phyloP scores from a whole-genome alignment of 2,329 filamentous ascomycete species.

The Dactylellina cionopaga region DNA sequence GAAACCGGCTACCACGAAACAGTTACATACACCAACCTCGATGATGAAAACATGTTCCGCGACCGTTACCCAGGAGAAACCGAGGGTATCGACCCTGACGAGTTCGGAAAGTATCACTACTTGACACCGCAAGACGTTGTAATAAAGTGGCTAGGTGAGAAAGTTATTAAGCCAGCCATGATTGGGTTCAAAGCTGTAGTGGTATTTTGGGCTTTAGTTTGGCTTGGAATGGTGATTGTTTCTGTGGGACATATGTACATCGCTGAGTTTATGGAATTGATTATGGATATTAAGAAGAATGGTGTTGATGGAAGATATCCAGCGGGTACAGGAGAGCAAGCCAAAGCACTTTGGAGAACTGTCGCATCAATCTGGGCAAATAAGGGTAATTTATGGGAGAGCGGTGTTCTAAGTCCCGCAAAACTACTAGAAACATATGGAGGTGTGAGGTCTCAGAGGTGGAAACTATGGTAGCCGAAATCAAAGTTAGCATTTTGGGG shows the following conservation, averaged over 20 bases:
- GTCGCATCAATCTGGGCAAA: no score
- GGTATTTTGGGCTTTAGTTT: neutral
- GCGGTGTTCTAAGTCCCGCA: no score
- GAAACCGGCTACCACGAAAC: conserved; percentile 16
- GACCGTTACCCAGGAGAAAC: conserved; percentile 36
- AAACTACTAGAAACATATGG: no score
- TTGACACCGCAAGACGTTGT: neutral
- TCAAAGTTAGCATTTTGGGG: no score
- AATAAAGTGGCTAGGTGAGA: conserved; percentile 28
- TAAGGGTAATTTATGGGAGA: no score
- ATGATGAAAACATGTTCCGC: conserved; percentile 6
- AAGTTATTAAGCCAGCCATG: conserved; percentile 35
- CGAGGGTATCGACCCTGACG: conserved; percentile 24
- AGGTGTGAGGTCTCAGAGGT: no score
- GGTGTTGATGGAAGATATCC: no score
- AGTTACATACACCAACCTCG: conserved; percentile 9
- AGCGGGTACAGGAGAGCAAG: no score
- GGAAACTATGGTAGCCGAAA: no score
- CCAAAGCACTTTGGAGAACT: no score
- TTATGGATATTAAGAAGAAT: neutral
- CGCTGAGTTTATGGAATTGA: conserved; percentile 18
- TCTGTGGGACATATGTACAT: conserved; percentile 28
- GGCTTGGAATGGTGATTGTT: conserved; percentile 3
- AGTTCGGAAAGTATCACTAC: conserved; percentile 42
- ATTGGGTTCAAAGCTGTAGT: conserved; percentile 8